A percentile compares a stretch with the other conserved stretches of the same genome.
These are phyloP conservation scores for Linum lewisii DNA, from an alignment of 345 rosid genomes.

Conservation along the genomic window DNA sequence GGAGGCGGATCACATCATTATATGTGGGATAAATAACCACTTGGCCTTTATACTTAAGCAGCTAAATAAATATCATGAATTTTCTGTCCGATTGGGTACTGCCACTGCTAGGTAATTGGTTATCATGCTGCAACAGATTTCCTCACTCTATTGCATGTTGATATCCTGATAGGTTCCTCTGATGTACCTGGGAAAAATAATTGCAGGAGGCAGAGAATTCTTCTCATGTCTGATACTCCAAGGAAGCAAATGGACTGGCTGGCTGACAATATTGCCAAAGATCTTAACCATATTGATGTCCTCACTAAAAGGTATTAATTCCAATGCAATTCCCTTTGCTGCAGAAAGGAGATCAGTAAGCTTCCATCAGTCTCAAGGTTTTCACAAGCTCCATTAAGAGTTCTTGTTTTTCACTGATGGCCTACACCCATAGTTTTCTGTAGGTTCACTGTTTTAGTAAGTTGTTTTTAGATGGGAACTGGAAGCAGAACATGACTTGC, in stretches of 20 bases:
- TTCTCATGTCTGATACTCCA: slow-evolving; percentile 92
- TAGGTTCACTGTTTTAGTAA: no score
- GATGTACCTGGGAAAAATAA: slow-evolving; percentile 5
- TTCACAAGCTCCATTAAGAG: no score
- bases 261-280: slow-evolving; percentile 65
- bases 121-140: slow-evolving; percentile 7
- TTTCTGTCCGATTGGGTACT: slow-evolving; percentile 84
- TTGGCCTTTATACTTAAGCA: slow-evolving; percentile 76
- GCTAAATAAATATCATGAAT: slow-evolving; percentile 80
- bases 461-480: no score
- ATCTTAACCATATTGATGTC: slow-evolving; percentile 74
- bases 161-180: slow-evolving; percentile 10
- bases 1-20: slow-evolving; percentile 84
- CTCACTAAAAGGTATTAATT: slow-evolving; percentile 70
- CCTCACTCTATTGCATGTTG: slow-evolving; percentile 3
- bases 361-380: no score
- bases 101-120: slow-evolving; percentile 73
- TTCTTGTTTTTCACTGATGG: no score
- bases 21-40: slow-evolving; percentile 83
- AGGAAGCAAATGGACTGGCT: slow-evolving; percentile 89
- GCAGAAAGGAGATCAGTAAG: no score
- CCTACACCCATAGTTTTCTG: no score
- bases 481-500: neutral
- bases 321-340: slow-evolving; percentile 4
- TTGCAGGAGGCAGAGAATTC: slow-evolving; percentile 84